Conservation (phyloP, 257 asterid species). For the Striga asiatica region DNA sequence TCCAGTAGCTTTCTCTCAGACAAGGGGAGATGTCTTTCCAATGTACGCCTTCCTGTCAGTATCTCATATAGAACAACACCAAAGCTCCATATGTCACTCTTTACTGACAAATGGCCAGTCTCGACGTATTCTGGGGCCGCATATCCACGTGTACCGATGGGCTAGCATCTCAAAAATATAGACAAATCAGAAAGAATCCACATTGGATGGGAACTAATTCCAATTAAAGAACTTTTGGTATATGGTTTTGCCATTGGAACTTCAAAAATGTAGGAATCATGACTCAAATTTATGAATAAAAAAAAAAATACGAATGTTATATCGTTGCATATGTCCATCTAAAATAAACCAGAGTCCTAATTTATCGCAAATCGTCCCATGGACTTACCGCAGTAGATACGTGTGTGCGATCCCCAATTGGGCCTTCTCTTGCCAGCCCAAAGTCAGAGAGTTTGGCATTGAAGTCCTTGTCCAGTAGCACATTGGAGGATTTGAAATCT, state of each 20-base stretch:
- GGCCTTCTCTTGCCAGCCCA: constrained; percentile 98
- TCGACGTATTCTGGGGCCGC: constrained; percentile 86
- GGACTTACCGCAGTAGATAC: constrained; percentile 85
- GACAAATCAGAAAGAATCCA: not conserved
- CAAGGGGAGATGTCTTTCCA: constrained; percentile 56
- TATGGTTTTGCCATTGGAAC: not conserved
- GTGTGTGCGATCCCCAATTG: constrained; percentile 57
- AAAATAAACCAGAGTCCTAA: not conserved
- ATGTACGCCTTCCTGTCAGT: constrained; percentile 65
- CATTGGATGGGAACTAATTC: not conserved
- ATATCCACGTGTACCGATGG: constrained; percentile 82
- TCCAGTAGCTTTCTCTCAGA: constrained; percentile 63
- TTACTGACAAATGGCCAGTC: constrained; percentile 64
- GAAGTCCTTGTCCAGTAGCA: constrained; percentile 72
- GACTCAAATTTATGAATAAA: not conserved
- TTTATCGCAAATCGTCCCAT: constrained; percentile 1
- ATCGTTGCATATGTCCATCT: not conserved
- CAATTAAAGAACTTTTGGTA: not conserved
- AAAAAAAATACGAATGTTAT: too few relatives aligned
- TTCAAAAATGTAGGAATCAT: not conserved
- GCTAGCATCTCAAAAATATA: constrained; percentile 29
- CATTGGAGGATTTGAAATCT: constrained; percentile 82
- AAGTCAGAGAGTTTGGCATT: constrained; percentile 77
- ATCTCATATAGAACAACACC: constrained; percentile 88
- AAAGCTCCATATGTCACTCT: constrained; percentile 81